Percentiles rank a stretch among this genome's conserved stretches.
These are phyloP conservation scores for Peniophora sp. DNA, from an alignment of 1,284 basidiomycete species.

Conservation along the genomic window DNA sequence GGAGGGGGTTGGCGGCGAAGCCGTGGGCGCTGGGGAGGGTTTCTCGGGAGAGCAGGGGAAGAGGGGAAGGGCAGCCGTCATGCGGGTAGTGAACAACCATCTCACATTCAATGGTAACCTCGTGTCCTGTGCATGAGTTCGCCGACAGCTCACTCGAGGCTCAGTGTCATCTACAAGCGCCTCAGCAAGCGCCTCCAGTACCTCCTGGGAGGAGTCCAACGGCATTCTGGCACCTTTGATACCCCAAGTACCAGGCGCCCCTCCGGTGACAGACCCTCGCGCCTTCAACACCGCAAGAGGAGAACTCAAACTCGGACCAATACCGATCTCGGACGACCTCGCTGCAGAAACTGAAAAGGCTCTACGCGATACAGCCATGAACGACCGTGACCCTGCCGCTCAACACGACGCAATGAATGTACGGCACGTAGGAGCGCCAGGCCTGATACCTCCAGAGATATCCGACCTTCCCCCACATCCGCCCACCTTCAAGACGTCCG, in stretches of 20 bases:
- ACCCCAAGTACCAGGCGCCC: constrained; percentile 45
- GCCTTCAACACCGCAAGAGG: constrained; percentile 71
- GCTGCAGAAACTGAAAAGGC: constrained; percentile 72
- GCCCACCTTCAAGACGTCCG: constrained; percentile 76
- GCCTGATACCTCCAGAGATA: constrained; percentile 56
- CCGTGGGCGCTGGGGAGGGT: constrained; percentile 73
- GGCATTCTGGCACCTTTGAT: constrained; percentile 75
- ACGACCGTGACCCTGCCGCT: constrained; percentile 57
- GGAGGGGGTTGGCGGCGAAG: constrained; percentile 84
- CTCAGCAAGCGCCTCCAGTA: constrained; percentile 50
- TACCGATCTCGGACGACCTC: constrained; percentile 73
- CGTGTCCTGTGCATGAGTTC: background rate
- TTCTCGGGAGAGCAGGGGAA: constrained; percentile 78
- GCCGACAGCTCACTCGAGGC: constrained; percentile 5
- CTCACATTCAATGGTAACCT: constrained; percentile 81
- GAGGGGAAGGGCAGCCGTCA: constrained; percentile 75
- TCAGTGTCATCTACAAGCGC: constrained; percentile 67
- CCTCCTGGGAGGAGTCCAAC: constrained; percentile 75
- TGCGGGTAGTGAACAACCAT: constrained; percentile 92
- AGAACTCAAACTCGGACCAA: constrained; percentile 77
- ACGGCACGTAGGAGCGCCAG: constrained; percentile 39
- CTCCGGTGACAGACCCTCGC: constrained; percentile 42
- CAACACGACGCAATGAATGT: constrained; percentile 56
- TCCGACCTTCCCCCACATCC: constrained; percentile 77
- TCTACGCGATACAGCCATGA: constrained; percentile 62